phyloP scores from a whole-genome alignment of 768 basidiomycete species.

The Sporobolomyces phaffii region DNA sequence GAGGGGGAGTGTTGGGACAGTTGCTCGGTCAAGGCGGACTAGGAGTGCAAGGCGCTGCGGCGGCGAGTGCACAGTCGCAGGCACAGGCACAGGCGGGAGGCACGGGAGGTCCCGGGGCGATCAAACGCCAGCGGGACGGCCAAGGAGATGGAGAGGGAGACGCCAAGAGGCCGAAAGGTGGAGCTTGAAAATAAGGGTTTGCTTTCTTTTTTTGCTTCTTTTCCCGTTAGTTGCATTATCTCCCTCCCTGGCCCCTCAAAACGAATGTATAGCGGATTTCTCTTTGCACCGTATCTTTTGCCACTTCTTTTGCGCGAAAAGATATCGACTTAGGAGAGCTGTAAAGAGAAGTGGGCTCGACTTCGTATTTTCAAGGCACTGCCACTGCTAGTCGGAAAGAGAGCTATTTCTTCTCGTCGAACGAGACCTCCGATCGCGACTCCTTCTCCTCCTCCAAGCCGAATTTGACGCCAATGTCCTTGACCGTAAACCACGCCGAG shows the following conservation, averaged over 20 bases:
- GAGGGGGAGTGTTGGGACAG: slow-evolving; percentile 1
- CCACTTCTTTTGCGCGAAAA: too few relatives aligned
- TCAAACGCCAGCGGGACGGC: slow-evolving; percentile 37
- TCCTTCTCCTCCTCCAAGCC: not conserved
- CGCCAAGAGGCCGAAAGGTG: slow-evolving; percentile 26
- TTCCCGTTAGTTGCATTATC: too few relatives aligned
- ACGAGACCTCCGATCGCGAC: too few relatives aligned
- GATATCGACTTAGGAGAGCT: too few relatives aligned
- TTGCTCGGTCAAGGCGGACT: slow-evolving; percentile 1
- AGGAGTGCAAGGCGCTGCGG: slow-evolving; percentile 19
- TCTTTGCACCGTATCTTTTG: too few relatives aligned
- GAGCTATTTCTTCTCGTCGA: too few relatives aligned
- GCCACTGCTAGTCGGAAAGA: too few relatives aligned
- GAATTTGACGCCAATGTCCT: slow-evolving; percentile 18
- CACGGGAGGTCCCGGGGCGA: not conserved
- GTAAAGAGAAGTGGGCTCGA: too few relatives aligned
- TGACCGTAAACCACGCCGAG: slow-evolving; percentile 22
- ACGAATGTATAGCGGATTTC: too few relatives aligned
- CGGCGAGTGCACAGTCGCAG: too few relatives aligned
- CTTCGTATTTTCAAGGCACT: too few relatives aligned
- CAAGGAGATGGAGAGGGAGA: slow-evolving; percentile 17
- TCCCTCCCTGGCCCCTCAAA: too few relatives aligned
- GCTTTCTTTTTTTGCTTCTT: not conserved
- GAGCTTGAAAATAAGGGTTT: not conserved
- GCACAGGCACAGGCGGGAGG: not conserved